Evolutionary conservation across 768 basidiomycete genomes (phyloP).

Genomic region (Rhizopogon vinicolor): DNA sequence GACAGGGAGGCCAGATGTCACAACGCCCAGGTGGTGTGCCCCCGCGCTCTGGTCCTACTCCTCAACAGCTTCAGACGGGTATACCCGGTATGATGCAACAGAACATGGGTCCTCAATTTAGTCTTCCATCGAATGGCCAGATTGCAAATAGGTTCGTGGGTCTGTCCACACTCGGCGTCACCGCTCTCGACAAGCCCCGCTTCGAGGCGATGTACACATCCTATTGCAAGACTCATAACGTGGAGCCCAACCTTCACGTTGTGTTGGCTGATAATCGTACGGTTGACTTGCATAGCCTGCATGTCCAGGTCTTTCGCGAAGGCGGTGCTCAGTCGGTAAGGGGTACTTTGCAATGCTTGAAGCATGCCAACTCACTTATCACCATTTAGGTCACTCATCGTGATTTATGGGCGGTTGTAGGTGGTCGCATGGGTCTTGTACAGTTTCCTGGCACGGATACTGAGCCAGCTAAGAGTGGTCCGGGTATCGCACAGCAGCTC

Average conservation of each 20-base stretch:
- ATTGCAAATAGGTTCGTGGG: slow-evolving; percentile 11
- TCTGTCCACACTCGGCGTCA: slow-evolving; percentile 8
- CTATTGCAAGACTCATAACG: slow-evolving; percentile 39
- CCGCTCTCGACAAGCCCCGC: slow-evolving; percentile 43
- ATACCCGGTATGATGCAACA: slow-evolving; percentile 31
- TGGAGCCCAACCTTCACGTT: slow-evolving; percentile 36
- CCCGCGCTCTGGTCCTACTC: slow-evolving; percentile 34
- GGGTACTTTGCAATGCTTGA: slow-evolving; percentile 4
- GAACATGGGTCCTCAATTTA: slow-evolving; percentile 25
- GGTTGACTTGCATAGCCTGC: slow-evolving; percentile 59
- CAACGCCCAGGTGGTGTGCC: slow-evolving; percentile 26
- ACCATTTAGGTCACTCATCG: slow-evolving; percentile 43
- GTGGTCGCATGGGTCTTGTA: slow-evolving; percentile 60
- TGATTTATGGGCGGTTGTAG: slow-evolving; percentile 64
- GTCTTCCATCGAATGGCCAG: slow-evolving; percentile 14
- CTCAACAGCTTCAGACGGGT: slow-evolving; percentile 29
- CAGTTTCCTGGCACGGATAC: slow-evolving; percentile 57
- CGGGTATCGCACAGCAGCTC: slow-evolving; percentile 56
- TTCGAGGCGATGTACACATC: slow-evolving; percentile 51
- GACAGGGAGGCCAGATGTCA: slow-evolving; percentile 25
- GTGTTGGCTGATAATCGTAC: slow-evolving; percentile 46
- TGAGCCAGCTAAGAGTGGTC: slow-evolving; percentile 60
- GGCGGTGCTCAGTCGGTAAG: slow-evolving; percentile 48
- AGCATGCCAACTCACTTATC: slow-evolving; percentile 5
- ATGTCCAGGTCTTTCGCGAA: slow-evolving; percentile 53